phyloP scores from a whole-genome alignment of 768 basidiomycete species.

The Lactifluus hygrophoroides region DNA sequence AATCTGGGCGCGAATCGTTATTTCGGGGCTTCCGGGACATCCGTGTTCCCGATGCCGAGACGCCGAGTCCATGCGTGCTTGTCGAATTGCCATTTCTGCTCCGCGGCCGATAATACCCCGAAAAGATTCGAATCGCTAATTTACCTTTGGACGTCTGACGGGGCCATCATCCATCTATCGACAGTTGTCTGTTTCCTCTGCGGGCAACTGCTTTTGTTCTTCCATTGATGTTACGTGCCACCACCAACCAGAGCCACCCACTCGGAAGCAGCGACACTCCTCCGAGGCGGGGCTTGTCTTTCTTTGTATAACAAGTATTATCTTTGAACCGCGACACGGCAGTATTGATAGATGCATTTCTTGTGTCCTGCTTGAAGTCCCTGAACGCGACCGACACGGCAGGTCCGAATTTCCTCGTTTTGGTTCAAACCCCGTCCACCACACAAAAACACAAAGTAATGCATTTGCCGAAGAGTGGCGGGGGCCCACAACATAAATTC shows the following conservation, averaged over 20 bases:
- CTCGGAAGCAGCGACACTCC: constrained; percentile 1
- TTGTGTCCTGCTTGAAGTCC: background rate
- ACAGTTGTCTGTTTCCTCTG: background rate
- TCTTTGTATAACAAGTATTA: background rate
- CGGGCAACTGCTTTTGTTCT: constrained; percentile 3
- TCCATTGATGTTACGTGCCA: background rate
- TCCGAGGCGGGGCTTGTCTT: background rate
- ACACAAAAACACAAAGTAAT: background rate
- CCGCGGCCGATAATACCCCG: constrained; percentile 2
- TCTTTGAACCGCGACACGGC: constrained; percentile 2
- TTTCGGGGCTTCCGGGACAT: background rate
- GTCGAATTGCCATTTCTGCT: constrained; percentile 1
- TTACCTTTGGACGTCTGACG: background rate
- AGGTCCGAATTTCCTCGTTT: constrained; percentile 8
- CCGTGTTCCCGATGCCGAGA: too few species aligned
- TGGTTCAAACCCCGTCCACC: background rate
- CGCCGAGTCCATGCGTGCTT: background rate
- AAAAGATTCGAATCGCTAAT: background rate
- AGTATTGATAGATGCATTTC: constrained; percentile 3
- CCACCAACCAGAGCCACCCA: background rate
- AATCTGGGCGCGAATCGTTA: background rate
- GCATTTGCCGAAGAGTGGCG: background rate
- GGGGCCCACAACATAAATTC: constrained; percentile 10
- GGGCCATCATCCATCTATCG: background rate
- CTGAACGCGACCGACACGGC: background rate